Base-by-base conservation (phyloP, 495 filamentous ascomycete species). In the Daldinia childiae region DNA sequence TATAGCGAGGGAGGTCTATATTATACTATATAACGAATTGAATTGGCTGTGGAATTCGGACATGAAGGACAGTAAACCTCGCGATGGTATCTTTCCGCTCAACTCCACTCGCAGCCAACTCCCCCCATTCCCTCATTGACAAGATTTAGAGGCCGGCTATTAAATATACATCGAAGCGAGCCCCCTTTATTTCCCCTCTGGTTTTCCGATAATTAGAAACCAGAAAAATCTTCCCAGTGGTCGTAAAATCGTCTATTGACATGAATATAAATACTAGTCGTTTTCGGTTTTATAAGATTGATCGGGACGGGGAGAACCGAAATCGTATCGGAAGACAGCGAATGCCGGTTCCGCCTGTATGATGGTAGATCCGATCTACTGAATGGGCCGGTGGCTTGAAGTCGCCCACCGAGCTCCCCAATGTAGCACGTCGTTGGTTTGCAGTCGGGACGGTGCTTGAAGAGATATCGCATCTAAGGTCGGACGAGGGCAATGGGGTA, bases 51-150 rank as follows among this genome's bases (percentile, higher is more conserved):
- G 55, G 66, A 68, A 69, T 77, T 77, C 58, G 75, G 69, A 75
- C 62, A 66, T 77, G 62, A 77, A 77, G 48, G 75, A 77, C 54
- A 77, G 75, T 77, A 62, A 65, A 75, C 58, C 65, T 68, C 45
- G 56, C 50, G 68, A 59, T 62, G 52, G 57, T 66, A 71, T 62
- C 29, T 63, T 24, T 64, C 62, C 36, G 41, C 51, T 62, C 51
- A 64, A 64, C 51, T 71, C 67, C 64, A 58, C 60, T 39, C 24
- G 38, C 58, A 57, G 21, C 58, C 67, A 63, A 65, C 59, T 64
- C 59, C 63, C 63, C 59, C 56, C 58, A 55, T 62, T 54, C 58
- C 59, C 61, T 55, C 12, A 24, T 71, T 74, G 58, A 62, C 45
- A 65, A 55, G 52, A 32, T 32, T 45, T 58, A 41, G 61, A 74